A percentile compares a stretch with the other conserved stretches of the same genome.
phyloP scores from a whole-genome alignment of 495 filamentous ascomycete genomes.

The Symbiotaphrina buchneri region DNA sequence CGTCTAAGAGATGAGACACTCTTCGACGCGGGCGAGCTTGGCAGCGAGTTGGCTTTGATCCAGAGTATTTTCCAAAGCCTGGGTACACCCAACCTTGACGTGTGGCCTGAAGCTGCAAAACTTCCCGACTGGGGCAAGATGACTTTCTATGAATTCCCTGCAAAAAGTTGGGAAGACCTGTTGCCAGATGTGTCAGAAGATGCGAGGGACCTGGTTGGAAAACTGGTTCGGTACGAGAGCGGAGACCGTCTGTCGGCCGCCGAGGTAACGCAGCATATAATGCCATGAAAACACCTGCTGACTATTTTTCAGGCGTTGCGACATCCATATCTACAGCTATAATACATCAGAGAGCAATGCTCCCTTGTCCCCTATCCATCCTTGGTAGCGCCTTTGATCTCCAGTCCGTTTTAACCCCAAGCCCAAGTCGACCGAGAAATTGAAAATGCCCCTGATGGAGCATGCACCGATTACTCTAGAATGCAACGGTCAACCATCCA shows the following conservation, averaged over 20 bases:
- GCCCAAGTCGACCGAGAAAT: neutral
- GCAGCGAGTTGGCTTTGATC: constrained; percentile 80
- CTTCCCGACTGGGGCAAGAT: constrained; percentile 50
- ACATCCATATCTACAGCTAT: constrained; percentile 1
- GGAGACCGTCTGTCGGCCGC: constrained; percentile 21
- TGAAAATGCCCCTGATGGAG: neutral
- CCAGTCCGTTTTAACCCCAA: neutral
- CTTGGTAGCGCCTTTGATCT: neutral
- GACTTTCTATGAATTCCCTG: constrained; percentile 28
- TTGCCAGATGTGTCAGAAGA: constrained; percentile 22
- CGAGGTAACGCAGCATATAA: constrained; percentile 16
- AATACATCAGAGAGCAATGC: neutral
- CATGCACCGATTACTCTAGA: neutral
- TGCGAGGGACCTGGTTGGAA: constrained; percentile 28
- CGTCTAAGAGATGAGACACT: constrained; percentile 23
- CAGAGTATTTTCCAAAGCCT: constrained; percentile 74
- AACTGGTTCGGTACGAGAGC: constrained; percentile 34
- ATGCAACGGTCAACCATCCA: constrained; percentile 17
- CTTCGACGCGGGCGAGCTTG: constrained; percentile 71
- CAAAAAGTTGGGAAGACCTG: constrained; percentile 27
- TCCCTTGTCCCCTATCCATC: neutral
- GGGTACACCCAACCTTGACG: constrained; percentile 55
- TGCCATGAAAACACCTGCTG: neutral
- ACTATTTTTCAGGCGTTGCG: constrained; percentile 1
- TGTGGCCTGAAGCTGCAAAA: constrained; percentile 45